These are phyloP conservation scores for Periconia macrospinosa DNA, from an alignment of 2,329 filamentous ascomycete species.

Conservation along the genomic window DNA sequence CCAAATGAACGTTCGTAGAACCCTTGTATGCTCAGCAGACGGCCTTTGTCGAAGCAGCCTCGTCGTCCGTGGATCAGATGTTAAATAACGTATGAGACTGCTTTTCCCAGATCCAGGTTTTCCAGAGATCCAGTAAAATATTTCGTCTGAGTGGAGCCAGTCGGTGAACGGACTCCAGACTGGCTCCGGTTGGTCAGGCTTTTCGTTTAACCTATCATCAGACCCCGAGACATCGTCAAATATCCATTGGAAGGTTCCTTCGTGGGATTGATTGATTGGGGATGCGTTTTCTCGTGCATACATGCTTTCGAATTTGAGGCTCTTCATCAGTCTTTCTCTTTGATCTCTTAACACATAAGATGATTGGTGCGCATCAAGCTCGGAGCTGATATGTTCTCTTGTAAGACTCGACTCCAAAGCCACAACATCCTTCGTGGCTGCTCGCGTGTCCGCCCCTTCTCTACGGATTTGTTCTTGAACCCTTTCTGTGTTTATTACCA, in stretches of 20 bases:
- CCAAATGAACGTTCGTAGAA: conserved; percentile 1
- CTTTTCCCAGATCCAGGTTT: conserved; percentile 3
- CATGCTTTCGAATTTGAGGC: conserved; percentile 5
- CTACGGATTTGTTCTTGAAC: not conserved
- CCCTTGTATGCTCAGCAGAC: not conserved
- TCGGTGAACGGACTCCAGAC: not conserved
- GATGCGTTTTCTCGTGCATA: not conserved
- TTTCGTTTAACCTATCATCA: not conserved
- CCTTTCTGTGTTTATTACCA: not conserved
- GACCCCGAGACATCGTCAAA: not conserved
- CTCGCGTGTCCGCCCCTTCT: not conserved
- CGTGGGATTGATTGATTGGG: not conserved
- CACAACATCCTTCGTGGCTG: not conserved
- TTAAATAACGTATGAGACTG: conserved; percentile 1
- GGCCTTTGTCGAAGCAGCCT: not conserved
- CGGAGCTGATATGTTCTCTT: not conserved
- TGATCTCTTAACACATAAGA: not conserved
- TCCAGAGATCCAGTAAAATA: conserved; percentile 1
- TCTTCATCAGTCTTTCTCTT: not conserved
- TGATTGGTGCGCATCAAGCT: not conserved
- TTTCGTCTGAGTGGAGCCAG: not conserved
- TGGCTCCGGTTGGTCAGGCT: too few species aligned
- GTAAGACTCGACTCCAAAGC: not conserved
- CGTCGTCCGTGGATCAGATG: not conserved
- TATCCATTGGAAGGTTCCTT: conserved; percentile 4